A percentile compares a stretch with the other conserved stretches of the same genome.
phyloP scores from a whole-genome alignment of 306 rosid genomes.

The Myrica gale region DNA sequence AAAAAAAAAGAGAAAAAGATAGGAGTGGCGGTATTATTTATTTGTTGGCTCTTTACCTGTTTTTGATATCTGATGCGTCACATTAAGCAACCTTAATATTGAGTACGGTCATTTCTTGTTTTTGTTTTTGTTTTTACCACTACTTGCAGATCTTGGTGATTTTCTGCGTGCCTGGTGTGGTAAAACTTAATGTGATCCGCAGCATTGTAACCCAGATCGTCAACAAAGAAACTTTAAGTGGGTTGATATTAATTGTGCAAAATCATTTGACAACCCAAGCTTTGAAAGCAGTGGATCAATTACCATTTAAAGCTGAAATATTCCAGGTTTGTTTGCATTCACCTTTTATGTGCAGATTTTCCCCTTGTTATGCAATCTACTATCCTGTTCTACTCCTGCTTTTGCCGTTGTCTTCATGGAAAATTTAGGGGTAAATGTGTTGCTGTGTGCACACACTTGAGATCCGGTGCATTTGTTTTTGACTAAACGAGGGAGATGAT shows the following conservation, averaged over 20 bases:
- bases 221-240: slow-evolving; percentile 59
- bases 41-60: background rate
- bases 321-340: slow-evolving; percentile 69
- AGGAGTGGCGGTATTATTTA: background rate
- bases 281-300: slow-evolving; percentile 52
- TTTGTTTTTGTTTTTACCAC: background rate
- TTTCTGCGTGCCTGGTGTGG: slow-evolving; percentile 56
- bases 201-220: slow-evolving; percentile 54
- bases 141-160: slow-evolving; percentile 64
- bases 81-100: background rate
- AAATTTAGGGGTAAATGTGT: background rate
- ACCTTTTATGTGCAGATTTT: background rate
- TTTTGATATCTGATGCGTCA: background rate
- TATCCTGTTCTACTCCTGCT: background rate
- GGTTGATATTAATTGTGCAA: slow-evolving; percentile 65
- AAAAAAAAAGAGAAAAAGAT: background rate
- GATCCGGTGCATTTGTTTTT: background rate
- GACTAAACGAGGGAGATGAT: background rate
- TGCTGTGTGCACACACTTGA: background rate
- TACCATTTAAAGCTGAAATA: slow-evolving; percentile 70
- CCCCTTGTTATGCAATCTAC: background rate
- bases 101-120: background rate
- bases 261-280: slow-evolving; percentile 72
- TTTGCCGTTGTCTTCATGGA: background rate
- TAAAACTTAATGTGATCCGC: slow-evolving; percentile 61